These are phyloP conservation scores for Nicotiana otophora DNA, from an alignment of 257 asterid species.

Conservation along the genomic window DNA sequence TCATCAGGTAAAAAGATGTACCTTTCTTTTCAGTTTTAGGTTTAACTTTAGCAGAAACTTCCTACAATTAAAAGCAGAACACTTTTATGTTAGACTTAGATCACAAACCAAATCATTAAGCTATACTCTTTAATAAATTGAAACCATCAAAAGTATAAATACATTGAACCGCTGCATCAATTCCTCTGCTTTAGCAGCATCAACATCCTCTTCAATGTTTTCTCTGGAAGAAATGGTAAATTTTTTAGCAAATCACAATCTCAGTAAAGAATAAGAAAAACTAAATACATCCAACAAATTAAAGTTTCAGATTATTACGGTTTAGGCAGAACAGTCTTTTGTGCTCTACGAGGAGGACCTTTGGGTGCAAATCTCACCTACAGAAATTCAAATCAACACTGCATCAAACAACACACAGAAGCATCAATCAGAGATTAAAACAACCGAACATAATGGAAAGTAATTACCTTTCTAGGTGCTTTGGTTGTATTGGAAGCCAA, in stretches of 20 bases:
- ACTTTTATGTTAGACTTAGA: not conserved
- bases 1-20: conserved; percentile 11
- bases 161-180: conserved; percentile 61
- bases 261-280: not conserved
- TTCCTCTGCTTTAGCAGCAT: conserved; percentile 54
- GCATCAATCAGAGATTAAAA: not conserved
- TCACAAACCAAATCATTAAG: not conserved
- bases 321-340: conserved; percentile 45
- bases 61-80: conserved; percentile 35
- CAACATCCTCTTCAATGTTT: conserved; percentile 49
- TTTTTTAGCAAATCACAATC: not conserved
- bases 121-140: not conserved
- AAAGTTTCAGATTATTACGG: conserved; percentile 37
- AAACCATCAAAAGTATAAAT: not conserved
- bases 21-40: conserved; percentile 69
- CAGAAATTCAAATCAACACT: not conserved
- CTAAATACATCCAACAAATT: not conserved
- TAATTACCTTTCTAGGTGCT: conserved; percentile 33
- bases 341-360: conserved; percentile 64
- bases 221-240: conserved; percentile 41
- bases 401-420: not conserved
- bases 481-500: conserved; percentile 8
- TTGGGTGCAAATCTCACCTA: conserved; percentile 75
- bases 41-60: conserved; percentile 35
- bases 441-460: not conserved